Conservation (phyloP, 192 early-diverging fungal species). For the Umbelopsis sp. region DNA sequence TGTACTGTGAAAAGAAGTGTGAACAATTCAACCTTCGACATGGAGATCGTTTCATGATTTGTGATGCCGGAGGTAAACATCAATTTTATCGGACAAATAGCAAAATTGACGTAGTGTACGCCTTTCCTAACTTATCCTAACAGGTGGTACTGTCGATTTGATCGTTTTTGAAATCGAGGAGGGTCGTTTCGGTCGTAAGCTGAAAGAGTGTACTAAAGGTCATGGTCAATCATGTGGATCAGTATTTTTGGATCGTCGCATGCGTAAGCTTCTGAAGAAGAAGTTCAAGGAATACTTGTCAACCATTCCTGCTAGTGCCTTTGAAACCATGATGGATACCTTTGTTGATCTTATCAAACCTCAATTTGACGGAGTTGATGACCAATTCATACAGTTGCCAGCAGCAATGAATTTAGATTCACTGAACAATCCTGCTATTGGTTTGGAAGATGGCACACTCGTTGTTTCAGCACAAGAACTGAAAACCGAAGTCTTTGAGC, state of each 20-base stretch:
- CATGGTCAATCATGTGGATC: constrained; percentile 55
- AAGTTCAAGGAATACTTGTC: constrained; percentile 48
- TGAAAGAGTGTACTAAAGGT: constrained; percentile 45
- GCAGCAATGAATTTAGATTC: constrained; percentile 51
- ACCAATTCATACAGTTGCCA: constrained; percentile 52
- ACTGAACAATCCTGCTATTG: constrained; percentile 46
- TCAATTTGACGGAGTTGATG: constrained; percentile 55
- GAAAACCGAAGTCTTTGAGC: constrained; percentile 55
- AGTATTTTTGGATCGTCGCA: constrained; percentile 48
- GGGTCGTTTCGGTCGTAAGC: constrained; percentile 38
- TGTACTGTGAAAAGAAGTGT: constrained; percentile 57
- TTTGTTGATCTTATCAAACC: constrained; percentile 60
- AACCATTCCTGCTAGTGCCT: constrained; percentile 45
- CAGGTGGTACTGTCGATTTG: constrained; percentile 57
- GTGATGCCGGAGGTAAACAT: constrained; percentile 51
- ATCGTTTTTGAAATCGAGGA: constrained; percentile 56
- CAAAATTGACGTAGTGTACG: background rate
- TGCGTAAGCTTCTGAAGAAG: constrained; percentile 48
- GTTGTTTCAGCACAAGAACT: constrained; percentile 48
- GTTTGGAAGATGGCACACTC: constrained; percentile 52
- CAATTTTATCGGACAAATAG: background rate
- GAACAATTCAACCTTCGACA: constrained; percentile 53
- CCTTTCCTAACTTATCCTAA: background rate
- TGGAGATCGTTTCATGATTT: constrained; percentile 57
- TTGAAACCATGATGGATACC: constrained; percentile 50